A percentile compares a stretch with the other conserved stretches of the same genome.
Evolutionary conservation across 257 asterid species (phyloP).

Genomic region (Osmanthus fragrans): DNA sequence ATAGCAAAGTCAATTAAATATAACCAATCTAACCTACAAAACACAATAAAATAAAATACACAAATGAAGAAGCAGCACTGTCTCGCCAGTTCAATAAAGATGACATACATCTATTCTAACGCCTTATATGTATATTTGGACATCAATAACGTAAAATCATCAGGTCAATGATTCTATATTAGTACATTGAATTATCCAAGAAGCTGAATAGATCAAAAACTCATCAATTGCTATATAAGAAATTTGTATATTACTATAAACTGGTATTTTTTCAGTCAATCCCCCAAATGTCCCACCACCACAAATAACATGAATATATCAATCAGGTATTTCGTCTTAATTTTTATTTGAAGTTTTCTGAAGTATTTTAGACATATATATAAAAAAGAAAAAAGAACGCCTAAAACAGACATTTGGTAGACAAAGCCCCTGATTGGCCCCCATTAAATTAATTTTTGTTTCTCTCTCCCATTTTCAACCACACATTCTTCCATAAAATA

Average conservation of each 20-base stretch:
- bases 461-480: too few relatives aligned
- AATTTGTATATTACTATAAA: background rate
- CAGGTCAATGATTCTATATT: background rate
- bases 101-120: background rate
- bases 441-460: too few relatives aligned
- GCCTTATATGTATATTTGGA: background rate
- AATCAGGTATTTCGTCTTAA: background rate
- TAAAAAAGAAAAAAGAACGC: background rate
- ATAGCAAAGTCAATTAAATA: background rate
- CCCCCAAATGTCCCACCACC: background rate
- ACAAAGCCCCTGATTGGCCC: too few relatives aligned
- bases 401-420: background rate
- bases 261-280: background rate
- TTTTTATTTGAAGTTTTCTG: background rate
- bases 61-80: background rate
- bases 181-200: background rate
- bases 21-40: background rate
- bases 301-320: background rate
- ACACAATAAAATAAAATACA: background rate
- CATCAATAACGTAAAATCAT: background rate
- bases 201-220: background rate
- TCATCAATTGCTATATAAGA: background rate
- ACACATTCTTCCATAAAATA: too few relatives aligned
- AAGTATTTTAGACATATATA: background rate
- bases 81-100: background rate